These are phyloP conservation scores for Aegilops longissima DNA, from an alignment of 176 grass and related monocot genomes.

Conservation along the genomic window DNA sequence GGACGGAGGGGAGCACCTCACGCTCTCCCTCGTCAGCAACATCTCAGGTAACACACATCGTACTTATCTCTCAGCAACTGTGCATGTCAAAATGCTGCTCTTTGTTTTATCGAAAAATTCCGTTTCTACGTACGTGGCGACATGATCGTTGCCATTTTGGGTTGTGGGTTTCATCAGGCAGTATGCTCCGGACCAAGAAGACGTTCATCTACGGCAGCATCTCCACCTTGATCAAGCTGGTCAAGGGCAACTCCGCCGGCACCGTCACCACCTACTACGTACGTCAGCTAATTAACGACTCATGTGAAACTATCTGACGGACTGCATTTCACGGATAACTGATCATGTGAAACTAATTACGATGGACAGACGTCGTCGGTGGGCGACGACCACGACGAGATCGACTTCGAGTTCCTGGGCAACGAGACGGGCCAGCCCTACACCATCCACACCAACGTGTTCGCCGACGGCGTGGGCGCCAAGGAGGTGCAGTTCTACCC, in stretches of 20 bases:
- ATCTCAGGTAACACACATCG: slow-evolving; percentile 21
- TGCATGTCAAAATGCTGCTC: neutral
- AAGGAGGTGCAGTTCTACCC: slow-evolving; percentile 65
- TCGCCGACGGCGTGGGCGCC: slow-evolving; percentile 47
- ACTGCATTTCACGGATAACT: too few species aligned
- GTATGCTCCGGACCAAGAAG: slow-evolving; percentile 41
- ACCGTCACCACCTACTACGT: slow-evolving; percentile 77
- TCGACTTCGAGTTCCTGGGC: slow-evolving; percentile 86
- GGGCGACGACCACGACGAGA: slow-evolving; percentile 64
- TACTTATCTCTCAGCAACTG: neutral
- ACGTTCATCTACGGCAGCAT: slow-evolving; percentile 65
- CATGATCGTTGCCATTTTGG: neutral
- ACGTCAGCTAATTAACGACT: slow-evolving; percentile 13
- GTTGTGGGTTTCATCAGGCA: slow-evolving; percentile 17
- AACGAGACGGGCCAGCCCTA: slow-evolving; percentile 65
- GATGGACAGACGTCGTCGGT: slow-evolving; percentile 42
- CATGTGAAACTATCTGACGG: too few species aligned
- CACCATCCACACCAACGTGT: slow-evolving; percentile 85
- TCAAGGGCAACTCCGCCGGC: slow-evolving; percentile 55
- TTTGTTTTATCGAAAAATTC: too few species aligned
- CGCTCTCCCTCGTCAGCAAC: slow-evolving; percentile 30
- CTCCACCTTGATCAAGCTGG: slow-evolving; percentile 57
- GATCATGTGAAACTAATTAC: neutral
- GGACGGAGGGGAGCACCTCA: slow-evolving; percentile 8
- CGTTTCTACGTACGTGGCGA: too few species aligned